Percentiles rank a stretch among this genome's conserved stretches.
Evolutionary conservation across 257 asterid genomes (phyloP).

Genomic region (Solanum ahanhuiri): DNA sequence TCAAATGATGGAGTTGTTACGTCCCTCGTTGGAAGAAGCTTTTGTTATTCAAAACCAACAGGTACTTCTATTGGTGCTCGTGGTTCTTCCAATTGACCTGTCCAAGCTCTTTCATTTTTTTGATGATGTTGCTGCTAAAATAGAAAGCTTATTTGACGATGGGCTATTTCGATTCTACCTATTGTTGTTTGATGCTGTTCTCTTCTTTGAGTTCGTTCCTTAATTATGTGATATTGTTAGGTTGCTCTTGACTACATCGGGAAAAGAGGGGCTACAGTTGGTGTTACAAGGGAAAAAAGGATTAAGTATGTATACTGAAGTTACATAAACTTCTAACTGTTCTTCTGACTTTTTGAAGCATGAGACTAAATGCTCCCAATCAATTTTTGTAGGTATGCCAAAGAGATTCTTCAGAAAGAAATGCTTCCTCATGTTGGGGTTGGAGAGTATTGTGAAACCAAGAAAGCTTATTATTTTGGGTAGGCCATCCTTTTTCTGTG

Average conservation of each 20-base stretch:
- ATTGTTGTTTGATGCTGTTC: background rate
- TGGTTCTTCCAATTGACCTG: background rate
- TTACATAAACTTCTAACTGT: background rate
- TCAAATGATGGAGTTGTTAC: slow-evolving; percentile 94
- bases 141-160: background rate
- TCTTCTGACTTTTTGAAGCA: background rate
- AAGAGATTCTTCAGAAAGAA: slow-evolving; percentile 89
- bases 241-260: slow-evolving; percentile 98
- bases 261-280: slow-evolving; percentile 95
- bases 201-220: background rate
- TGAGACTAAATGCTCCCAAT: background rate
- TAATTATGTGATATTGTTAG: slow-evolving; percentile 24
- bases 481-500: slow-evolving; percentile 11
- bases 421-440: slow-evolving; percentile 99
- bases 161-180: background rate
- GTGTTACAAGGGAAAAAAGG: slow-evolving; percentile 92
- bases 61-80: slow-evolving; percentile 23
- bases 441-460: slow-evolving; percentile 88
- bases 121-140: background rate
- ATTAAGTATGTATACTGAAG: slow-evolving; percentile 50
- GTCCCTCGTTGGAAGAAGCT: slow-evolving; percentile 98
- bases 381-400: slow-evolving; percentile 65
- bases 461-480: slow-evolving; percentile 97
- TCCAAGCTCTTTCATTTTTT: background rate
- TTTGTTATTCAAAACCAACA: slow-evolving; percentile 96